A percentile compares a stretch with the other conserved stretches of the same genome.
phyloP scores from a whole-genome alignment of 1,139 yeast species.

The Hyphopichia burtonii region DNA sequence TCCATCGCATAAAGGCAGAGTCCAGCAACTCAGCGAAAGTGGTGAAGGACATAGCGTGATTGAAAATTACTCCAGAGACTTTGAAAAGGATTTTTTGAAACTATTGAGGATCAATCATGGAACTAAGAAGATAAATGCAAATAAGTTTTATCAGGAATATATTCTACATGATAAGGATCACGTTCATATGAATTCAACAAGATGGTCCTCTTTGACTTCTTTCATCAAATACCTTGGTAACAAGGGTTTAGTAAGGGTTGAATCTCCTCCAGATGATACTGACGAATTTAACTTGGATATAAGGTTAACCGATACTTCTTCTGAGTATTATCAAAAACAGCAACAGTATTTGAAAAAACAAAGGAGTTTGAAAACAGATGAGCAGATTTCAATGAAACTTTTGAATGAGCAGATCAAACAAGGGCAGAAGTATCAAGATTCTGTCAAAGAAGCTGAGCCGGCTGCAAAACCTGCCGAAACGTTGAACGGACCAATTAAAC shows the following conservation, averaged over 20 bases:
- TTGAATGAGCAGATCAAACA: conserved; percentile 53
- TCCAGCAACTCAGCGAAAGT: conserved; percentile 36
- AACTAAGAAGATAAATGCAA: conserved; percentile 75
- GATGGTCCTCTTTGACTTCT: conserved; percentile 69
- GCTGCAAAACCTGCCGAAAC: neutral
- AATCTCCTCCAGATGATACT: conserved; percentile 37
- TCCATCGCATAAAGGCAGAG: conserved; percentile 67
- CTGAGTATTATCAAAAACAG: conserved; percentile 12
- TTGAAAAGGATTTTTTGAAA: conserved; percentile 64
- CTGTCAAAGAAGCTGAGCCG: neutral
- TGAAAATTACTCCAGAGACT: conserved; percentile 57
- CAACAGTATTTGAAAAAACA: conserved; percentile 17
- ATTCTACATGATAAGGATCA: conserved; percentile 74
- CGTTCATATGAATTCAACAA: conserved; percentile 87
- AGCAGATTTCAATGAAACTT: conserved; percentile 27
- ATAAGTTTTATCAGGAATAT: conserved; percentile 86
- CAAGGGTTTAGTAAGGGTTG: conserved; percentile 58
- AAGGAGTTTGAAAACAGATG: conserved; percentile 42
- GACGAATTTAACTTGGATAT: conserved; percentile 41
- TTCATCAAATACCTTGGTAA: conserved; percentile 67
- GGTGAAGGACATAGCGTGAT: conserved; percentile 46
- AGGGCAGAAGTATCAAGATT: neutral
- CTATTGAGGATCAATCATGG: conserved; percentile 72
- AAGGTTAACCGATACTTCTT: conserved; percentile 22
- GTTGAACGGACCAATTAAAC: conserved; percentile 9